phyloP scores from a whole-genome alignment of 2,329 filamentous ascomycete genomes.

The Dactylellina cionopaga region DNA sequence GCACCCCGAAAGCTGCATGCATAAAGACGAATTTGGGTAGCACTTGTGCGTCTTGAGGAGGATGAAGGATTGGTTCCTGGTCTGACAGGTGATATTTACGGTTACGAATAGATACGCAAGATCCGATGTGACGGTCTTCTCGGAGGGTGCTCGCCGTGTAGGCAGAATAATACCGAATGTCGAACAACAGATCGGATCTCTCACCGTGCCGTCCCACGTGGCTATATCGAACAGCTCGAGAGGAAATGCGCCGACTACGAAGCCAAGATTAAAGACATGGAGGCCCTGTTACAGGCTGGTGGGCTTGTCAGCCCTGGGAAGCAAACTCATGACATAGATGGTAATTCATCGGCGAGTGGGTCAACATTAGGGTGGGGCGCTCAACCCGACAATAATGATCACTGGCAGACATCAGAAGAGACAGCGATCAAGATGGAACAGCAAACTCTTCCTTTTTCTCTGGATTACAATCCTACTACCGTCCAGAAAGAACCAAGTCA shows the following conservation, averaged over 20 bases:
- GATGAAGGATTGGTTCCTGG: too few relatives aligned
- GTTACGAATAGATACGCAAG: conserved; percentile 82
- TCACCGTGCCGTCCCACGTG: conserved; percentile 79
- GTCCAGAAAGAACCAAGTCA: conserved; percentile 5
- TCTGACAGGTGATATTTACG: too few relatives aligned
- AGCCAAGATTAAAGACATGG: conserved; percentile 73
- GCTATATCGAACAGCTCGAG: conserved; percentile 81
- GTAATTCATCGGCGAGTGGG: conserved; percentile 22
- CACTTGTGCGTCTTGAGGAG: conserved; percentile 54
- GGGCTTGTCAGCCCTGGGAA: conserved; percentile 21
- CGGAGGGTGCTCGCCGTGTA: conserved; percentile 83
- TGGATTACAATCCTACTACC: conserved; percentile 27
- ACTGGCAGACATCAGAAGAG: conserved; percentile 15
- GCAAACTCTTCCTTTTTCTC: conserved; percentile 31
- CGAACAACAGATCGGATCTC: conserved; percentile 88
- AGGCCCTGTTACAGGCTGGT: conserved; percentile 71
- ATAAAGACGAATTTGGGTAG: too few relatives aligned
- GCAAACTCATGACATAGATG: conserved; percentile 28
- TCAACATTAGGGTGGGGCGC: conserved; percentile 30
- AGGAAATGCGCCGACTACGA: conserved; percentile 68
- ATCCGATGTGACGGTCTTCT: conserved; percentile 85
- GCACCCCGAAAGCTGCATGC: too few relatives aligned
- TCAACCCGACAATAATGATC: conserved; percentile 26
- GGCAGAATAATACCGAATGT: conserved; percentile 79
- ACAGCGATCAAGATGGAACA: conserved; percentile 38